phyloP scores from a whole-genome alignment of 176 grass and related monocot species.

The Carex parvula region DNA sequence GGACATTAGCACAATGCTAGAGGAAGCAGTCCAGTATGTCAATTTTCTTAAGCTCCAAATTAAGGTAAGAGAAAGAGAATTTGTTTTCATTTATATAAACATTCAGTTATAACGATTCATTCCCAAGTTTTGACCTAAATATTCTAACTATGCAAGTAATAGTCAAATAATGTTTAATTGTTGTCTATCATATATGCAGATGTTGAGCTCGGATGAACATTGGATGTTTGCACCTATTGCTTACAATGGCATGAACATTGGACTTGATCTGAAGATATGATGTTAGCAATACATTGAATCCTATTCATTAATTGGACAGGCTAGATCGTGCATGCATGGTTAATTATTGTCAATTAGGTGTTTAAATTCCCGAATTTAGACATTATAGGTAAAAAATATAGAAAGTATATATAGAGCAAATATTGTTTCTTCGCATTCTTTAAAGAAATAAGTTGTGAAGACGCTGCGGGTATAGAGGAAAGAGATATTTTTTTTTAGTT shows the following conservation, averaged over 20 bases:
- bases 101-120: not conserved
- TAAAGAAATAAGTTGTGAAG: constrained; percentile 9
- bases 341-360: not conserved
- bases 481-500: not conserved
- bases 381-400: constrained; percentile 5
- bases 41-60: constrained; percentile 88
- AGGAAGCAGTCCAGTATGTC: constrained; percentile 77
- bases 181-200: constrained; percentile 37
- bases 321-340: not conserved
- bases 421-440: not conserved
- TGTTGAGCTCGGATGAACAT: constrained; percentile 73
- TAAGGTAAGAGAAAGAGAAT: constrained; percentile 38
- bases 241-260: constrained; percentile 77
- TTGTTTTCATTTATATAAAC: not conserved
- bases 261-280: constrained; percentile 47
- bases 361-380: not conserved
- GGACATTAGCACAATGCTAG: constrained; percentile 92
- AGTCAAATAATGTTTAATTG: constrained; percentile 5
- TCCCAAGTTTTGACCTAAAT: not conserved
- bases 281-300: not conserved
- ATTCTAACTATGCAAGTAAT: not conserved
- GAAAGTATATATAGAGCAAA: constrained; percentile 9
- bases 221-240: constrained; percentile 92
- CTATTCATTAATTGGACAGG: not conserved
- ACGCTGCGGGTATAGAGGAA: not conserved